Base-by-base conservation (phyloP, 1,139 yeast genomes). In the Hanseniaspora uvarum region DNA sequence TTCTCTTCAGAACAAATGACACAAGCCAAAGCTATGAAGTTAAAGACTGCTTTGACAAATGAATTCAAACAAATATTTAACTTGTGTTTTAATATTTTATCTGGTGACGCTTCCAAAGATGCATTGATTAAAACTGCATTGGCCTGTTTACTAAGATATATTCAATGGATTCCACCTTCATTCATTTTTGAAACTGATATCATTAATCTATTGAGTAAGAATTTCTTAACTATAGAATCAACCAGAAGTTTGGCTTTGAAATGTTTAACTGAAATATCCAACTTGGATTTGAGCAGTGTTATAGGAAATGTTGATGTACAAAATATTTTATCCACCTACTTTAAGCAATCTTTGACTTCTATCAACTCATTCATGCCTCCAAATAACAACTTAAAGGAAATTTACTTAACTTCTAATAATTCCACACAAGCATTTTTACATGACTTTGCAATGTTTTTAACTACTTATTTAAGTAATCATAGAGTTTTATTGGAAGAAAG, bases 1-100 rank as follows among this genome's bases (percentile, higher is more conserved):
- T 94, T 76, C 67, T 82, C 94, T 41, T 87, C 89, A 50, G 97
- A 89, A 61, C 96, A 87, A 67, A 82, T 92, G 84, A 92, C 99
- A 36, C 96, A 88, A 70, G 95, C 95, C 8, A 92, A 92, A 70
- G 87, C 95, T 11, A 79, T 81, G 63, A 79, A 80, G 58, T 78
- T 94, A 66, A 92, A 87, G 68, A 74, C 77, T 52, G 85, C 88
- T 61, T 83, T 92, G 87, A 78, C 84, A 61, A 81, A 83, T 54
- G 98, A 92, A 69, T 92, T 92, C 63, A 87, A 89, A 60, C 95
- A 86, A 65, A 89, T 92, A 62, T 92, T 88, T 72, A 86, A 85
- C 65, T 76, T 94, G 59, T 92, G 98, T 71, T 87, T 80, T 66
- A 96, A 89, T 70, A 94, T 92, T 12, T 77, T 92, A 62, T 96